A percentile compares a stretch with the other conserved stretches of the same genome.
phyloP scores from a whole-genome alignment of 2,329 filamentous ascomycete genomes.

The Fusarium nanum region DNA sequence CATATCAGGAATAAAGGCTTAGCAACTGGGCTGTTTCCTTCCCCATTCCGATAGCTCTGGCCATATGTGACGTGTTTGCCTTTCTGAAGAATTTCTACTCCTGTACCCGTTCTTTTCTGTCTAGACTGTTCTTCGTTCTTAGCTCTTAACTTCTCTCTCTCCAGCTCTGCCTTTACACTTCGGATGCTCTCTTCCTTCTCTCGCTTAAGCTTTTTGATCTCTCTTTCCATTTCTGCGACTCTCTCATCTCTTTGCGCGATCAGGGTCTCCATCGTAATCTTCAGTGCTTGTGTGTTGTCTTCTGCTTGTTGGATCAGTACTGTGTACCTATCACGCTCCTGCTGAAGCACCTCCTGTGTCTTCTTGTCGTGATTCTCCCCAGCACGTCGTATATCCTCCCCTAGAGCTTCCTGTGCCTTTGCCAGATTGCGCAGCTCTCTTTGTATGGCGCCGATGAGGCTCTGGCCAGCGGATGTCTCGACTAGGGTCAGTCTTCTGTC shows the following conservation, averaged over 20 bases:
- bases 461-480: slow-evolving; percentile 9
- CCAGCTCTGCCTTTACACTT: not conserved
- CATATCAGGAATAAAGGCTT: not conserved
- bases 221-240: slow-evolving; percentile 5
- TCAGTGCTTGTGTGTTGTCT: not conserved
- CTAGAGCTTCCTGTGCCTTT: not conserved
- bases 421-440: slow-evolving; percentile 3
- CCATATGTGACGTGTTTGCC: not conserved
- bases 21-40: not conserved
- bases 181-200: not conserved
- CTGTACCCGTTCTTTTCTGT: not conserved
- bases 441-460: not conserved
- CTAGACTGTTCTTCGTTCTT: not conserved
- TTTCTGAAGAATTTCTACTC: not conserved
- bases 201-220: not conserved
- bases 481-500: slow-evolving; percentile 5
- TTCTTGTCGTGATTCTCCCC: not conserved
- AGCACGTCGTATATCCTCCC: slow-evolving; percentile 4
- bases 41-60: not conserved
- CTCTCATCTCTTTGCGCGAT: slow-evolving; percentile 12
- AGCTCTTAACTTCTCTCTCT: not conserved
- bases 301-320: slow-evolving; percentile 19
- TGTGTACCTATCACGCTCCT: slow-evolving; percentile 23
- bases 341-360: not conserved
- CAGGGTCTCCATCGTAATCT: slow-evolving; percentile 6